phyloP scores from a whole-genome alignment of 1,284 basidiomycete genomes.

The Ceratobasidium sp. region DNA sequence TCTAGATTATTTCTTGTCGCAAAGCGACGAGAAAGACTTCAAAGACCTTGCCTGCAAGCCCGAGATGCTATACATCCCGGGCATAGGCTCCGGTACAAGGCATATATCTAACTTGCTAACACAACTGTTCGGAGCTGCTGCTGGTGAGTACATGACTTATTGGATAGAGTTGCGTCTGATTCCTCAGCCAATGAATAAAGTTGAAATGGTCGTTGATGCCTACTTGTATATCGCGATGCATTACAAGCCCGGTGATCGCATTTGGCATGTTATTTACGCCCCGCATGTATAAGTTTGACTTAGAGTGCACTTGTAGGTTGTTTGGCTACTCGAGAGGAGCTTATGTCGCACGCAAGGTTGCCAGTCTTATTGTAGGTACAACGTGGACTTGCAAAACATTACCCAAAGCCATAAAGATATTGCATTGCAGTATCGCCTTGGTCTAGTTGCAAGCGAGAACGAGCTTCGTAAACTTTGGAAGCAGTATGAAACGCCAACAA shows the following conservation, averaged over 20 bases:
- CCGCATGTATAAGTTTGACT: not conserved
- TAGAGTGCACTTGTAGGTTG: not conserved
- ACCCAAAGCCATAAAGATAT: not conserved
- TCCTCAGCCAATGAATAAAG: slow-evolving; percentile 5
- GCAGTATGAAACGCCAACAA: slow-evolving; percentile 1
- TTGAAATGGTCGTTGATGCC: not conserved
- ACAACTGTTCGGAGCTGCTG: slow-evolving; percentile 3
- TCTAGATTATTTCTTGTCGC: not conserved
- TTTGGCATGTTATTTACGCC: slow-evolving; percentile 5
- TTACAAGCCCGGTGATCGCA: slow-evolving; percentile 1
- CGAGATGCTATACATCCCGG: slow-evolving; percentile 24
- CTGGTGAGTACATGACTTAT: not conserved
- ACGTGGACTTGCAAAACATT: not conserved
- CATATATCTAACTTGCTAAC: not conserved
- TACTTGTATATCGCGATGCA: slow-evolving; percentile 9
- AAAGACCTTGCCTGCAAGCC: not conserved
- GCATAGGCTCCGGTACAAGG: slow-evolving; percentile 16
- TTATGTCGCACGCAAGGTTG: slow-evolving; percentile 46
- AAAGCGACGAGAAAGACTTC: too few relatives aligned
- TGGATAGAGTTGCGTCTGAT: slow-evolving; percentile 2
- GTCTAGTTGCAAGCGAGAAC: slow-evolving; percentile 12
- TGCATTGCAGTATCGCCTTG: slow-evolving; percentile 30
- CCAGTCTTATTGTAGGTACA: slow-evolving; percentile 43
- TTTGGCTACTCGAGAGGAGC: slow-evolving; percentile 40
- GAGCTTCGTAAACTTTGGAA: slow-evolving; percentile 26